phyloP scores from a whole-genome alignment of 345 rosid genomes.

The Mallotus nudiflorus region DNA sequence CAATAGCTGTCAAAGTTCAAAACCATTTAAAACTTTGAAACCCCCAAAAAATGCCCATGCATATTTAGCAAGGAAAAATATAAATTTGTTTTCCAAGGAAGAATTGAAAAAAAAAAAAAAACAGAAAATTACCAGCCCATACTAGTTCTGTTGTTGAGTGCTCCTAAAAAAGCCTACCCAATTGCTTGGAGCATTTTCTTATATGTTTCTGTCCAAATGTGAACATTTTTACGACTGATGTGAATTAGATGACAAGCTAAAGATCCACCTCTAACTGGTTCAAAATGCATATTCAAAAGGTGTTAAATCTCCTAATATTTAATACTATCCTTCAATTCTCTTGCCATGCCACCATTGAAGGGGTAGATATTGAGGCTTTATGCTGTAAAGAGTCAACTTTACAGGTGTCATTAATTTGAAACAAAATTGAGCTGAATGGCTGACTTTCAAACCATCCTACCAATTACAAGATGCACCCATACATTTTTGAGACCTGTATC shows the following conservation, averaged over 20 bases:
- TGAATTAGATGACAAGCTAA: neutral
- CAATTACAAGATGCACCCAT: too few species aligned
- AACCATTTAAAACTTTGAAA: conserved; percentile 19
- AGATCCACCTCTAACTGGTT: neutral
- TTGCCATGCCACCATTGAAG: neutral
- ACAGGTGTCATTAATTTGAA: neutral
- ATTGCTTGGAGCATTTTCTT: neutral
- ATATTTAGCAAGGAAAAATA: neutral
- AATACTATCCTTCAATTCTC: neutral
- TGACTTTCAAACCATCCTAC: neutral
- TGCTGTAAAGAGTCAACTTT: neutral
- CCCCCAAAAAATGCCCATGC: conserved; percentile 4
- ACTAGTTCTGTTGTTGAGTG: neutral
- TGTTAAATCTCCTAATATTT: neutral
- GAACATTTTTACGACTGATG: neutral
- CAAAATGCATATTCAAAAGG: neutral
- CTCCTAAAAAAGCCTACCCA: neutral
- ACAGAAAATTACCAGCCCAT: neutral
- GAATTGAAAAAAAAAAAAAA: neutral
- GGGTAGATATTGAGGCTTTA: neutral
- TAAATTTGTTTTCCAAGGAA: conserved; percentile 1
- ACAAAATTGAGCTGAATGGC: neutral
- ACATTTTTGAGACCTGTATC: neutral
- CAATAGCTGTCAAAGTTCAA: conserved; percentile 31
- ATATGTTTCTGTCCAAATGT: neutral